Percentiles rank a stretch among this genome's conserved stretches.
Conservation (phyloP, 176 grass and related monocot genomes). For the Triticum urartu region DNA sequence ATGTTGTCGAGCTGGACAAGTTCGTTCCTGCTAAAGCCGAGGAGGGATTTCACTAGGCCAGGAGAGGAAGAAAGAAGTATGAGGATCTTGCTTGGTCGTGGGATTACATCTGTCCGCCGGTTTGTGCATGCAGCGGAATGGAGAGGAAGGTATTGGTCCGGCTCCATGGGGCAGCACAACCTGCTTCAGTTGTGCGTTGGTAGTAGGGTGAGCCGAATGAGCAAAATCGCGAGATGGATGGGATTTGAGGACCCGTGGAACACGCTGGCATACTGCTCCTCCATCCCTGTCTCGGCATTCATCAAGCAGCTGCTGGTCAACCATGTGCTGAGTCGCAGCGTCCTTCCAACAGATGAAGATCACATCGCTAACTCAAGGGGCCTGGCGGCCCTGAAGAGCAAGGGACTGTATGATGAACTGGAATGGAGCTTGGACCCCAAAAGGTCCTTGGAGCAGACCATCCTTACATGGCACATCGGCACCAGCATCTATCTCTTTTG, state of each 20-base stretch:
- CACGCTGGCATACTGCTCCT: background rate
- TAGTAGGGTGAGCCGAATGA: background rate
- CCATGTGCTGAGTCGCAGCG: background rate
- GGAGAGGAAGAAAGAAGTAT: no score
- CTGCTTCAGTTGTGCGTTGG: background rate
- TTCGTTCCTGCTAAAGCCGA: no score
- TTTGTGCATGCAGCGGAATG: background rate
- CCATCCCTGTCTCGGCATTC: background rate
- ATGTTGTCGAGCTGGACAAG: no score
- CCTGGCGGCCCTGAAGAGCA: background rate
- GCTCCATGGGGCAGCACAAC: constrained; percentile 16
- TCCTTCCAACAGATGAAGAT: no score
- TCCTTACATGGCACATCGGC: background rate
- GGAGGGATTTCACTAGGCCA: no score
- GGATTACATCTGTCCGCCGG: background rate
- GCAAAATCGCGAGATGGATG: background rate
- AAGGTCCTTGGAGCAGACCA: background rate
- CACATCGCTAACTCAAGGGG: background rate
- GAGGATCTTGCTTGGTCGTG: background rate
- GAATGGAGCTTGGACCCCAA: no score
- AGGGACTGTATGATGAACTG: background rate
- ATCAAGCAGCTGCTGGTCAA: background rate
- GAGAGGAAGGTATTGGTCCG: background rate
- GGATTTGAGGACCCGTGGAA: background rate
- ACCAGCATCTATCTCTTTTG: background rate